Evolutionary conservation across 306 rosid genomes (phyloP).

Genomic region (Acacia melanoxylon): DNA sequence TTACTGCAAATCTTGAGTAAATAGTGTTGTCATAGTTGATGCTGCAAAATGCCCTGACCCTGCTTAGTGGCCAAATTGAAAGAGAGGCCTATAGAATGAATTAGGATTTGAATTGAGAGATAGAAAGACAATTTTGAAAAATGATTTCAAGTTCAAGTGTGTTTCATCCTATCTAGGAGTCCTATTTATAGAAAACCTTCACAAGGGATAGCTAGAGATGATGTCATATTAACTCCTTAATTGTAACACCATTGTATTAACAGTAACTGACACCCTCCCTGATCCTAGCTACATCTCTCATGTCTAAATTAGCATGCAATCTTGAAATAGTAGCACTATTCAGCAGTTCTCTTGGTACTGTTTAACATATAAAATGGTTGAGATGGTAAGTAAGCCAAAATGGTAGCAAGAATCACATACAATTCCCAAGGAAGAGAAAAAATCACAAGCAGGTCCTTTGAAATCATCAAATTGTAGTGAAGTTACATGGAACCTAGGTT

Average conservation of each 20-base stretch:
- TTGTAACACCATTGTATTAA: neutral
- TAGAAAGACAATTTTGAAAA: neutral
- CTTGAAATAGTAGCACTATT: neutral
- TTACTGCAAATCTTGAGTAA: neutral
- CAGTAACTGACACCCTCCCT: neutral
- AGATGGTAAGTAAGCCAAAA: neutral
- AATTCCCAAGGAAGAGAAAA: too few relatives aligned
- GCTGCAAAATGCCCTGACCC: neutral
- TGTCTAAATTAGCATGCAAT: neutral
- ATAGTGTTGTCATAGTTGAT: neutral
- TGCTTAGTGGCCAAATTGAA: neutral
- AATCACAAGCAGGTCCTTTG: too few relatives aligned
- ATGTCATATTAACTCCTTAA: neutral
- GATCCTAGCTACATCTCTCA: neutral
- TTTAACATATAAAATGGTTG: neutral
- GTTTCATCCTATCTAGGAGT: neutral
- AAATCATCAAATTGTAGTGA: too few relatives aligned
- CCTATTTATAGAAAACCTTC: neutral
- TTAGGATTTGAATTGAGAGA: neutral
- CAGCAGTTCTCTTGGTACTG: neutral
- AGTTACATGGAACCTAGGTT: too few relatives aligned
- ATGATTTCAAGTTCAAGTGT: neutral
- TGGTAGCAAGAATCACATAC: too few relatives aligned
- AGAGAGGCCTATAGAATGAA: neutral
- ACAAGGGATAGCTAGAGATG: neutral